Conservation (phyloP, 164 flowering plant genomes). For the Warburgia ugandensis region DNA sequence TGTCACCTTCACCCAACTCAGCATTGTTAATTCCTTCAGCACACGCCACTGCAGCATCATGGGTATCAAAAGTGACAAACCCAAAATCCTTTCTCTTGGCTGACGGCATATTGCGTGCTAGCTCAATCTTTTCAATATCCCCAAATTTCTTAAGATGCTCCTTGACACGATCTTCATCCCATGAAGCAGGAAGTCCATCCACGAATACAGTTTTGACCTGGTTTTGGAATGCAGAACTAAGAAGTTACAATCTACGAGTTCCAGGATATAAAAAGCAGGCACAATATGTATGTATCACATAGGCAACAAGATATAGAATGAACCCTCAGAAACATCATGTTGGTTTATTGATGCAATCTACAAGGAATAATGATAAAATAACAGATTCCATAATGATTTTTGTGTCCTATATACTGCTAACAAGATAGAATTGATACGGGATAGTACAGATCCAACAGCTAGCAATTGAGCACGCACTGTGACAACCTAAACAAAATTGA, state of each 20-base stretch:
- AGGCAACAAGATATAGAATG: too few relatives aligned
- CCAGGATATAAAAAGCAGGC: too few relatives aligned
- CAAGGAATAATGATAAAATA: too few relatives aligned
- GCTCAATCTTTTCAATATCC: slow-evolving; percentile 76
- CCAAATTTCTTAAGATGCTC: slow-evolving; percentile 75
- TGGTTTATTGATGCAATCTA: too few relatives aligned
- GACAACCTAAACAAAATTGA: too few relatives aligned
- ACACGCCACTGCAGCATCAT: slow-evolving; percentile 90
- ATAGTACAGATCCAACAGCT: too few relatives aligned
- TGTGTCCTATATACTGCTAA: too few relatives aligned
- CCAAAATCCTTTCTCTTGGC: slow-evolving; percentile 96
- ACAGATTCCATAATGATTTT: too few relatives aligned
- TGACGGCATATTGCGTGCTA: slow-evolving; percentile 95
- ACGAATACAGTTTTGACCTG: slow-evolving; percentile 93
- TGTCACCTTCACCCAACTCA: slow-evolving; percentile 85
- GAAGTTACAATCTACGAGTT: not conserved
- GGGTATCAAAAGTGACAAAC: slow-evolving; percentile 81
- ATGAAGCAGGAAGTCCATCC: slow-evolving; percentile 83
- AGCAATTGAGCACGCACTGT: too few relatives aligned
- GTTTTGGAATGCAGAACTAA: not conserved
- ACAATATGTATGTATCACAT: too few relatives aligned
- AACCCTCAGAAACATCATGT: too few relatives aligned
- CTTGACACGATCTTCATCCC: slow-evolving; percentile 90
- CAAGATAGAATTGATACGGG: too few relatives aligned
- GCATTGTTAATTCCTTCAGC: slow-evolving; percentile 86